Evolutionary conservation across 306 rosid species (phyloP).

Genomic region (Prunus dulcis): DNA sequence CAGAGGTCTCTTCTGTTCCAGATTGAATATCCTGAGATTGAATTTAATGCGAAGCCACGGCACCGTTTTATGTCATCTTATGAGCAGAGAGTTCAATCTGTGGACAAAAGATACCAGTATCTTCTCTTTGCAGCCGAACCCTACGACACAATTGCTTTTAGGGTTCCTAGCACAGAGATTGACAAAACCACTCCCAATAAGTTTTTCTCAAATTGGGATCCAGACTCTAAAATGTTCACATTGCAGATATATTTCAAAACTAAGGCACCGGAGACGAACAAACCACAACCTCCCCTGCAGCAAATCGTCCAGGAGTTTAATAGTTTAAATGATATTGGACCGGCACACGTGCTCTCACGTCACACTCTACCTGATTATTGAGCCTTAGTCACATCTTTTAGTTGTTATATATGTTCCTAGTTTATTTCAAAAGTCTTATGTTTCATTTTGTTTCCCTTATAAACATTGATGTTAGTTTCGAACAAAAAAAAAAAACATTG

Average conservation of each 20-base stretch:
- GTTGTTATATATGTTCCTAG: neutral
- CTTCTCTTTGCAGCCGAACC: constrained; percentile 93
- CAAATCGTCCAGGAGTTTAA: constrained; percentile 44
- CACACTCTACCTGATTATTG: constrained; percentile 22
- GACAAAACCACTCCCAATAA: constrained; percentile 79
- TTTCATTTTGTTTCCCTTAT: neutral
- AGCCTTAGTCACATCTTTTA: neutral
- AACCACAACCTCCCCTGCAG: constrained; percentile 66
- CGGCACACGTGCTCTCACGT: no score
- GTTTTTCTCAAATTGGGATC: constrained; percentile 98
- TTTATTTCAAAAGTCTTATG: neutral
- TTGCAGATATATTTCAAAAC: constrained; percentile 83
- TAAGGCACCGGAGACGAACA: constrained; percentile 80
- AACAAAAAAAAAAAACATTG: no score
- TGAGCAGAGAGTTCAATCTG: constrained; percentile 87
- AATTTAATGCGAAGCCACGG: constrained; percentile 81
- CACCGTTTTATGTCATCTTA: constrained; percentile 97
- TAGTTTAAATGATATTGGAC: no score
- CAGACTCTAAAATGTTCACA: constrained; percentile 95
- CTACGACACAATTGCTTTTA: constrained; percentile 84
- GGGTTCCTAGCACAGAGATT: constrained; percentile 97
- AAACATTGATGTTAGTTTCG: neutral
- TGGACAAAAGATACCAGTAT: constrained; percentile 83
- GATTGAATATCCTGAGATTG: constrained; percentile 99
- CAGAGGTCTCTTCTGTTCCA: constrained; percentile 91